Conservation (phyloP, 164 flowering plant genomes). For the Hamamelis virginiana region DNA sequence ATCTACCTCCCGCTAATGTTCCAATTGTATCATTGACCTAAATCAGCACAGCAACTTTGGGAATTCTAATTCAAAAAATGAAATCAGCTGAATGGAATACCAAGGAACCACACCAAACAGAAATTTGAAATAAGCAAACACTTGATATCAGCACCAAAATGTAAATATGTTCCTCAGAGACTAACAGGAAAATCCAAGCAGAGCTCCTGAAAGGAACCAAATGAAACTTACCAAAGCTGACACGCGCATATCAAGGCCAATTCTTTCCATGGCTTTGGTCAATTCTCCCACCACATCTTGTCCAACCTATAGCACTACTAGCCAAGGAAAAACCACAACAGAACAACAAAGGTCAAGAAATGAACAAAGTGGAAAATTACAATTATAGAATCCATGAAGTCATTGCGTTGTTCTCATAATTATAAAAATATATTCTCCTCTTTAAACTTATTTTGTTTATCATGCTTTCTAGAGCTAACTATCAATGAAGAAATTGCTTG, state of each 20-base stretch:
- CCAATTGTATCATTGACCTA: constrained; percentile 98
- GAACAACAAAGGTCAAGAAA: neutral
- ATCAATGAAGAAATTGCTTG: no score
- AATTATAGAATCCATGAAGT: no score
- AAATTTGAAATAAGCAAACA: neutral
- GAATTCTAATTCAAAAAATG: neutral
- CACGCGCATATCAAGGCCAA: constrained; percentile 76
- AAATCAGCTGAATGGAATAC: neutral
- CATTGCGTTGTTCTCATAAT: neutral
- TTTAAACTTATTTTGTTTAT: neutral
- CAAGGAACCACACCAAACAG: neutral
- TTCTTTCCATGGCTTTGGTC: constrained; percentile 67
- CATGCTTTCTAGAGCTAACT: neutral
- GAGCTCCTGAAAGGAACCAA: neutral
- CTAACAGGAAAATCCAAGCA: neutral
- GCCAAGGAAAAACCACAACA: neutral
- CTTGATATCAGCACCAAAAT: neutral
- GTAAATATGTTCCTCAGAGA: neutral
- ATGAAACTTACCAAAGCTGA: constrained; percentile 59
- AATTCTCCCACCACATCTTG: constrained; percentile 71
- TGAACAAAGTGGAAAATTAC: neutral
- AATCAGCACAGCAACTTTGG: constrained; percentile 13
- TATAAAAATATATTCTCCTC: neutral
- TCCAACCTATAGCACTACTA: constrained; percentile 49
- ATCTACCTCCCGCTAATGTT: constrained; percentile 92